Evolutionary conservation across 2,329 filamentous ascomycete genomes (phyloP), one percentile per base, ranked within the genome.

Genomic region (Fusarium abutilonis): DNA sequence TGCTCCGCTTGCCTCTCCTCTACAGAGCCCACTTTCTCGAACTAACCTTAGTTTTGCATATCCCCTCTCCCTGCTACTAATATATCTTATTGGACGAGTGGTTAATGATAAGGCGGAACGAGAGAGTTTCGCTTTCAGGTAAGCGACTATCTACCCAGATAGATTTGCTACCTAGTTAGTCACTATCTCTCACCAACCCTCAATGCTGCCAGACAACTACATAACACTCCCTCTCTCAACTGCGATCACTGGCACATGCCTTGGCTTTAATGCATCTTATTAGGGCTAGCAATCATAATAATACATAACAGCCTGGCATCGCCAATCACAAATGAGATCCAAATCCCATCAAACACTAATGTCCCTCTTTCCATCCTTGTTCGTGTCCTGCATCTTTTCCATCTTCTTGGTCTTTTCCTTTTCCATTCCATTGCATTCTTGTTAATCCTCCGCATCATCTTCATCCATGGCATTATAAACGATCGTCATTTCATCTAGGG

Each of bases 401-500:
- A 9, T 50, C 44, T 47, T 50, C 23, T 11, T 46, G 4, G 14
- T 17, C 17, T 47, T 41, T 41, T 41, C 29, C 31, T 8, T 5
- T 34, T 34, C 29, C 13, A 3, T 31, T 11, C 31, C 36, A 35
- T 17, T 51, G 42, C 62, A 63, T 54, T 66, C 62, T 55, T 40
- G 31, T 42, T 51, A 17, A 29, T 49, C 49, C 57, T 39, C 45
- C 49, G 15, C 13, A 7, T n/a, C 14, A 34, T 34, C 42, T 31
- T 59, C 57, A 50, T 60, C 51, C 9, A 56, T 60, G 58, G 55
- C 68, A 69, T 70, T 61, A 26, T 26, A 70, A 65, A 69, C 52
- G 63, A 66, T 69, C 52, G 67, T 70, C 55, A 64, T 66, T 51
- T 69, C 67, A 70, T 61, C 62, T 56, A 67, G 65, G 68, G 69